These are phyloP conservation scores for Sporobolomyces roseus DNA, from an alignment of 768 basidiomycete genomes.

Conservation along the genomic window DNA sequence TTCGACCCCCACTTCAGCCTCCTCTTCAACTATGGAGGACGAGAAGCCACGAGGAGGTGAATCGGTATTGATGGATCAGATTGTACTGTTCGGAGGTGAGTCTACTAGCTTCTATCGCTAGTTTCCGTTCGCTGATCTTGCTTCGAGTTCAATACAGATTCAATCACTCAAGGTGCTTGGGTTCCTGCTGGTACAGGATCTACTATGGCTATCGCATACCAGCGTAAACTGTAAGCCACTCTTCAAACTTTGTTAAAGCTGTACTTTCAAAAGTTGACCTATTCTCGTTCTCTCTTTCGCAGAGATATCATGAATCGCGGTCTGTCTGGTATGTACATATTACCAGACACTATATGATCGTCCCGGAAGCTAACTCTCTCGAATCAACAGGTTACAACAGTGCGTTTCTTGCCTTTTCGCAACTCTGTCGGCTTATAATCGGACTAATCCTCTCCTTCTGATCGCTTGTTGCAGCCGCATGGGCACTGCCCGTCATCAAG, in stretches of 20 bases:
- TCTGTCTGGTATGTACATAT: slow-evolving; percentile 27
- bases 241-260: no score
- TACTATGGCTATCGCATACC: slow-evolving; percentile 25
- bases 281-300: not conserved
- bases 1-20: not conserved
- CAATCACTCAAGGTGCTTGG: slow-evolving; percentile 40
- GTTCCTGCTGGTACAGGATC: slow-evolving; percentile 29
- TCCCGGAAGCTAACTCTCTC: not conserved
- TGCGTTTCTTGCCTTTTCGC: slow-evolving; percentile 1
- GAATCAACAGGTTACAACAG: slow-evolving; percentile 37
- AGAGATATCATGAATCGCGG: slow-evolving; percentile 42
- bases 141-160: slow-evolving; percentile 12
- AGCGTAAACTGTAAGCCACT: slow-evolving; percentile 36
- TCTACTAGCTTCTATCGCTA: not conserved
- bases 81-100: slow-evolving; percentile 36
- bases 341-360: not conserved
- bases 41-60: not conserved
- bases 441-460: not conserved
- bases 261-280: not conserved
- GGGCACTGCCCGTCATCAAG: slow-evolving; percentile 30
- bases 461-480: slow-evolving; percentile 6
- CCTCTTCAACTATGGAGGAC: not conserved
- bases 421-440: not conserved
- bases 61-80: slow-evolving; percentile 25
- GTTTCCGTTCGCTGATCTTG: not conserved